Base-by-base conservation (phyloP, 2,329 filamentous ascomycete species). In the Endoconidiophora polonica region DNA sequence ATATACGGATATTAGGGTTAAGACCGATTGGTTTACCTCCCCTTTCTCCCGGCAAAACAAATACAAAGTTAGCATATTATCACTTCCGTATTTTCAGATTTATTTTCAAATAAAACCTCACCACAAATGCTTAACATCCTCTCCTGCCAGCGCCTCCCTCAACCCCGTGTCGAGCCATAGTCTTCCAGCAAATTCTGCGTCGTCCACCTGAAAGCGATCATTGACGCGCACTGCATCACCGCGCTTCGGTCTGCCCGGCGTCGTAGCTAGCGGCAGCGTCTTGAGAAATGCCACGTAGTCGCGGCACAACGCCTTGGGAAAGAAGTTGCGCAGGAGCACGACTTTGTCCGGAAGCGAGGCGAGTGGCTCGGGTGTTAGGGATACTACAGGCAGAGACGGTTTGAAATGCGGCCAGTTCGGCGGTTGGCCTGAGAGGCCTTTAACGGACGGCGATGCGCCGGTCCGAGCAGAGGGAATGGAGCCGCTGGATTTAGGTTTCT, bases 1-100 rank as follows among this genome's bases (percentile, higher is more conserved):
- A 95, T 26, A 95, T 77, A 33, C 90, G 74, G 50, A 95, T 93
- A 56, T 93, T 93, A 6, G 85, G 78, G 63, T 86, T 94, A 53
- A 95, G 66, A 0, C 87, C 87, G n/a, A 93, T 66, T 0, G 85
- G 77, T 46, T 86, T 74, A 24, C 87, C 87, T 52, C 84, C 86
- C 85, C 86, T 94, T 44, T 10, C 9, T n/a, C 5, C 41, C 29
- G 5, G n/a, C 44, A 18, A 18, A 18, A 18, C 16, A 10, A 48
- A 22, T 16, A 29, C 26, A 39, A 14, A 10, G 36, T 37, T 12
- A 43, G 42, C 10, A 48, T 5, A n/a, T n/a, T 44, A 12, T 18
- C 23, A 45, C 23, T 18, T 12, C 3, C 7, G 9, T 4, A 48
- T 22, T 12, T 24, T 44, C 14, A 14, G 4, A 39, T n/a, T 5